phyloP scores from a whole-genome alignment of 352 stramenopile species.

The Phytophthora quininea region DNA sequence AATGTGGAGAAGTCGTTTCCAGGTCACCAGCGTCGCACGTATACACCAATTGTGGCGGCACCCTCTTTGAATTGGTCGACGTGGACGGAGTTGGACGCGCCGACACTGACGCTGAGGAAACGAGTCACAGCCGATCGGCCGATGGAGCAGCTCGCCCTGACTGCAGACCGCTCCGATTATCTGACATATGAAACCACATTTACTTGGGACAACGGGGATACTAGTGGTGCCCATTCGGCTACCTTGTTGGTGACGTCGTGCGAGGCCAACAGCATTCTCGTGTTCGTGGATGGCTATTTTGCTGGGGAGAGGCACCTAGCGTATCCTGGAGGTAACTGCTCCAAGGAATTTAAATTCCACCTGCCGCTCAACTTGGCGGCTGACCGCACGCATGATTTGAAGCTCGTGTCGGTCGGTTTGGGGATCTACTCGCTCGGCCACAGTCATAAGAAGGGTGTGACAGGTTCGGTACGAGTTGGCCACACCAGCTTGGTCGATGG shows the following conservation, averaged over 20 bases:
- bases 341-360: conserved; percentile 48
- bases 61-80: conserved; percentile 46
- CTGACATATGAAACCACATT: conserved; percentile 69
- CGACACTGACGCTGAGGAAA: conserved; percentile 35
- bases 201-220: conserved; percentile 11
- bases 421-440: conserved; percentile 60
- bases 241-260: conserved; percentile 57
- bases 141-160: conserved; percentile 64
- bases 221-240: background rate
- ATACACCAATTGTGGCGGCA: conserved; percentile 44
- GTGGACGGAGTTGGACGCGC: conserved; percentile 56
- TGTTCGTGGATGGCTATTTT: conserved; percentile 53
- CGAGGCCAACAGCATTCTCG: conserved; percentile 59
- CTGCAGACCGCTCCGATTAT: conserved; percentile 62
- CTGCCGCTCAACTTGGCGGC: conserved; percentile 39
- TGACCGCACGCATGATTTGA: conserved; percentile 41
- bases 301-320: conserved; percentile 49
- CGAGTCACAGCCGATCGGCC: conserved; percentile 42
- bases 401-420: conserved; percentile 63
- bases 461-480: conserved; percentile 53
- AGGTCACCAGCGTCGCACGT: conserved; percentile 43
- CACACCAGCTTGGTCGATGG: conserved; percentile 33
- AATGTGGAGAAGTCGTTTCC: conserved; percentile 55
- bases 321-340: conserved; percentile 62
- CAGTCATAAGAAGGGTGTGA: conserved; percentile 66